Evolutionary conservation across 345 rosid species (phyloP).

Genomic region (Dimocarpus longan): DNA sequence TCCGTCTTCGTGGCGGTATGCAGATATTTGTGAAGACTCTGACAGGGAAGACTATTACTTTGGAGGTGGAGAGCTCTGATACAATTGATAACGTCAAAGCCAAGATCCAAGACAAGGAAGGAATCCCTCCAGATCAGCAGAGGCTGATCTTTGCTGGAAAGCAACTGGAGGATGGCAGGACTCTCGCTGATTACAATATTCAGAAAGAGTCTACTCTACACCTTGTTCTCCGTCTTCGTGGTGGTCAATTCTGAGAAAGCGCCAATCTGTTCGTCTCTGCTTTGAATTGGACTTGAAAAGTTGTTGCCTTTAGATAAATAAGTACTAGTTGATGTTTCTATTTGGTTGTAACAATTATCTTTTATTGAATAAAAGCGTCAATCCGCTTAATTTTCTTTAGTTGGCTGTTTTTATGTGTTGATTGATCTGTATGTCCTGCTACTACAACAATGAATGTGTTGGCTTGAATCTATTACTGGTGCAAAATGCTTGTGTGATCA

Average conservation of each 20-base stretch:
- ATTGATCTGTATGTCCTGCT: not conserved
- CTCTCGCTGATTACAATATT: conserved; percentile 27
- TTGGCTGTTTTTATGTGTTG: not conserved
- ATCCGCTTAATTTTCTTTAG: not conserved
- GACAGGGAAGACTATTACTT: conserved; percentile 25
- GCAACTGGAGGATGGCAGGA: conserved; percentile 30
- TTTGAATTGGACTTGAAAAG: not conserved
- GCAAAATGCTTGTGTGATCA: no score
- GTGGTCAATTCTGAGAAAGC: not conserved
- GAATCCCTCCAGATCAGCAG: conserved; percentile 27
- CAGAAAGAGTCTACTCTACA: conserved; percentile 33
- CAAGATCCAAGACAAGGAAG: conserved; percentile 28
- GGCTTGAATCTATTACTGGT: not conserved
- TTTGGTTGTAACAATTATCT: not conserved
- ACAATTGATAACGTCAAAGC: conserved; percentile 26
- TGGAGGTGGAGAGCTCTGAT: conserved; percentile 25
- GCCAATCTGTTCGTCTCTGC: not conserved
- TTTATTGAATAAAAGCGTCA: not conserved
- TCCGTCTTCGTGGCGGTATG: conserved; percentile 28
- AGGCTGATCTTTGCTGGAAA: conserved; percentile 27
- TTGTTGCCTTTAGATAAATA: not conserved
- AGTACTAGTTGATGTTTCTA: not conserved
- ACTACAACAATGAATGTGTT: not conserved
- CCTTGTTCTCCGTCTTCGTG: conserved; percentile 28
- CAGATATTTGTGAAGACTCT: conserved; percentile 33